phyloP scores from a whole-genome alignment of 1,139 yeast genomes.

The Lodderomyces margitis region DNA sequence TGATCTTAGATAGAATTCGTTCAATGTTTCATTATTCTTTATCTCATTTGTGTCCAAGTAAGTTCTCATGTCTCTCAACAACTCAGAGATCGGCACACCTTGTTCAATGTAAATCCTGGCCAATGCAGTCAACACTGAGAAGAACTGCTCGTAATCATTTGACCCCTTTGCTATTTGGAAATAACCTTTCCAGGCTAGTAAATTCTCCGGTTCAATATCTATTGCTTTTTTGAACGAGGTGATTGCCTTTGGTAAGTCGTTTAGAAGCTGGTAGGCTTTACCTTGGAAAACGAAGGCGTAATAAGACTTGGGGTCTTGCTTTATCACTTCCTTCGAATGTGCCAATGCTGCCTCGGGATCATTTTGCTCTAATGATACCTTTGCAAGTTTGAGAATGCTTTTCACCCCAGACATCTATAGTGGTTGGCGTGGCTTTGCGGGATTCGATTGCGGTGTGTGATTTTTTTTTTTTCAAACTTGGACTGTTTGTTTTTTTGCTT shows the following conservation, averaged over 20 bases:
- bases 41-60: constrained; percentile 40
- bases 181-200: constrained; percentile 83
- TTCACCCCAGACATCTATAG: constrained; percentile 30
- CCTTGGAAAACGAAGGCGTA: constrained; percentile 67
- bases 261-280: constrained; percentile 49
- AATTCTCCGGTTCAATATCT: constrained; percentile 49
- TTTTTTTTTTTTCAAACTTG: neutral
- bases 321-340: constrained; percentile 49
- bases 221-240: constrained; percentile 57
- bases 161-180: constrained; percentile 38
- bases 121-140: constrained; percentile 37
- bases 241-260: constrained; percentile 43
- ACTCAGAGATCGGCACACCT: constrained; percentile 42
- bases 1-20: constrained; percentile 48
- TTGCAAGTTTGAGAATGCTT: constrained; percentile 56
- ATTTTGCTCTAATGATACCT: constrained; percentile 51
- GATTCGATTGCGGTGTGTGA: neutral
- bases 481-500: neutral
- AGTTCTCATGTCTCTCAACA: constrained; percentile 43
- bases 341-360: constrained; percentile 61
- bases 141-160: constrained; percentile 46
- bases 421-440: neutral
- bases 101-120: constrained; percentile 26
- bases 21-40: constrained; percentile 28
- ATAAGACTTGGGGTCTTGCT: constrained; percentile 55